A percentile compares a stretch with the other conserved stretches of the same genome.
phyloP scores from a whole-genome alignment of 2,329 filamentous ascomycete species.

The Hypoxylon sp. region DNA sequence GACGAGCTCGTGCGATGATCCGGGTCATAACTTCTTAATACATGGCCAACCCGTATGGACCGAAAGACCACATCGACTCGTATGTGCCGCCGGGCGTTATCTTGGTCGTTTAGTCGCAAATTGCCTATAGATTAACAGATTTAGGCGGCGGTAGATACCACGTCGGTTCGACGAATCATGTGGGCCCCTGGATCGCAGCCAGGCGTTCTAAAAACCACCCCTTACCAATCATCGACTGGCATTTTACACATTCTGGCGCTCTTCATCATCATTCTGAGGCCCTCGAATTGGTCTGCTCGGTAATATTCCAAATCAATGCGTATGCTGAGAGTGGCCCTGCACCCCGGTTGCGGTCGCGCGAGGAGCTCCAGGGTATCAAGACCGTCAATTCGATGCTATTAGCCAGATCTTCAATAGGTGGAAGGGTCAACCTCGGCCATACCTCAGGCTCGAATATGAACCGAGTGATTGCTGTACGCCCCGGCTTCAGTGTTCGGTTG shows the following conservation, averaged over 20 bases:
- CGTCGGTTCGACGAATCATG: slow-evolving; percentile 26
- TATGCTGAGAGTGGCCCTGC: background rate
- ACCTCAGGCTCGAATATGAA: background rate
- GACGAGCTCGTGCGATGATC: slow-evolving; percentile 5
- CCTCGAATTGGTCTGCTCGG: slow-evolving; percentile 11
- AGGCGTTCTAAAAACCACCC: slow-evolving; percentile 22
- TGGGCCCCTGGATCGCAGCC: slow-evolving; percentile 17
- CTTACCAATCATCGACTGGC: slow-evolving; percentile 29
- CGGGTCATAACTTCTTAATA: slow-evolving; percentile 11
- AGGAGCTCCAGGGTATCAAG: background rate
- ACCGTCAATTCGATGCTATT: background rate
- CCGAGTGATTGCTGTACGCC: background rate
- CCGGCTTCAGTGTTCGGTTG: no score
- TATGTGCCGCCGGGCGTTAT: slow-evolving; percentile 25
- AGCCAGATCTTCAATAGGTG: background rate
- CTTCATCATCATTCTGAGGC: slow-evolving; percentile 3
- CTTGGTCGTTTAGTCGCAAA: slow-evolving; percentile 22
- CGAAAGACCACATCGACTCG: background rate
- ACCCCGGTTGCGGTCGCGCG: background rate
- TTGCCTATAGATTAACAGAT: slow-evolving; percentile 33
- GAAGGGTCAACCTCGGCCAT: background rate
- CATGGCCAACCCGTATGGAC: slow-evolving; percentile 9
- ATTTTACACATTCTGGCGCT: slow-evolving; percentile 8
- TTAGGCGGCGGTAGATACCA: slow-evolving; percentile 29
- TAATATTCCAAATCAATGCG: slow-evolving; percentile 17